These are phyloP conservation scores for Ustilago vetiveriae DNA, from an alignment of 1,284 basidiomycete genomes.

Conservation along the genomic window DNA sequence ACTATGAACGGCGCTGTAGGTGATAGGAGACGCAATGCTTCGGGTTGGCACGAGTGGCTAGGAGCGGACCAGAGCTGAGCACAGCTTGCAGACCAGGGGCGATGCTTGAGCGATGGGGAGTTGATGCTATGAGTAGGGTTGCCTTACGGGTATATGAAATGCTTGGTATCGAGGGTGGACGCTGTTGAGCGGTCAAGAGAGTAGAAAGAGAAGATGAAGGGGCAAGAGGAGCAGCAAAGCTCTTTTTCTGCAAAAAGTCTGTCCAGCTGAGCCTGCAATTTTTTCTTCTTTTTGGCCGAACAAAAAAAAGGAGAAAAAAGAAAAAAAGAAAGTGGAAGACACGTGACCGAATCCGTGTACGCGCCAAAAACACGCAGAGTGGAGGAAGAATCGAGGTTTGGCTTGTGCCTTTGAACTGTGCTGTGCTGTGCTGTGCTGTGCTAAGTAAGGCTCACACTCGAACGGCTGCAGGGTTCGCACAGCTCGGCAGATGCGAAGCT, in stretches of 20 bases:
- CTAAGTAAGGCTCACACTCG: no score
- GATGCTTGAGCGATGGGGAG: not conserved
- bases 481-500: constrained; percentile 1
- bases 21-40: no score
- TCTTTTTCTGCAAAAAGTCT: constrained; percentile 3
- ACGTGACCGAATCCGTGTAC: not conserved
- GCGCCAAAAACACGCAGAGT: constrained; percentile 16
- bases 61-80: constrained; percentile 8
- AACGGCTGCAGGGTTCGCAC: constrained; percentile 31
- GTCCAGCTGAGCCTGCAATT: not conserved
- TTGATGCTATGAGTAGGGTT: not conserved
- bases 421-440: no score
- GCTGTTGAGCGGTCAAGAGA: constrained; percentile 29
- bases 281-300: constrained; percentile 9
- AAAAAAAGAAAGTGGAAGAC: not conserved
- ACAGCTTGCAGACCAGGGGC: not conserved
- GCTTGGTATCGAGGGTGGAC: constrained; percentile 21
- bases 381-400: not conserved
- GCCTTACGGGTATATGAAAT: constrained; percentile 27
- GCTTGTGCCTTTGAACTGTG: not conserved
- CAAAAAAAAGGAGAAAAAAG: not conserved
- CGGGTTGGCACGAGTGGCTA: not conserved
- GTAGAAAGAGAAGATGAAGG: not conserved
- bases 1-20: no score
- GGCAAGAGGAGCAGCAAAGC: not conserved